Conservation (phyloP, 495 filamentous ascomycete genomes). For the Penicillium simplicissimum region DNA sequence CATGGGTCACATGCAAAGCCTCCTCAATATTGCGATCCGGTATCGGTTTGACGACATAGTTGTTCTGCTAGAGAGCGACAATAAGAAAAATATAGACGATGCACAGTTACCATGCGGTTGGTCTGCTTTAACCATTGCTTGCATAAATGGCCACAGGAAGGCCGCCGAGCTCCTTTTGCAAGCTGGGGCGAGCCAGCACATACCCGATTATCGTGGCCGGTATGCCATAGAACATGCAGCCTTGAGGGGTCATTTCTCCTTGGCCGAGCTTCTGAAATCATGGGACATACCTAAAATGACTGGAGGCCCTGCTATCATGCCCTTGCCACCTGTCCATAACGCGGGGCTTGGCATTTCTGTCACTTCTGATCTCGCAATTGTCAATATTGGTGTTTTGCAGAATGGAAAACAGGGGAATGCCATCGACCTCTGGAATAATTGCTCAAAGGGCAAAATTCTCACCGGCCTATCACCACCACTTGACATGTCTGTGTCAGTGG, state of each 20-base stretch:
- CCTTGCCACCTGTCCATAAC: background rate
- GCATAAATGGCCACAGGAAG: slow-evolving; percentile 66
- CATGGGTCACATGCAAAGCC: background rate
- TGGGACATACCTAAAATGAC: background rate
- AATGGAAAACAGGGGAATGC: slow-evolving; percentile 9
- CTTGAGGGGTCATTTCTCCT: slow-evolving; percentile 19
- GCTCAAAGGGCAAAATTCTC: background rate
- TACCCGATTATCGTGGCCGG: slow-evolving; percentile 21
- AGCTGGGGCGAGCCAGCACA: slow-evolving; percentile 55
- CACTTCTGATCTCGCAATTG: slow-evolving; percentile 1
- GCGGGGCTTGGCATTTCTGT: background rate
- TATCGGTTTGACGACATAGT: slow-evolving; percentile 17
- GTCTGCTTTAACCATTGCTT: slow-evolving; percentile 76
- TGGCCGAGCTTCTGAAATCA: slow-evolving; percentile 15
- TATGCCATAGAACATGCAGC: slow-evolving; percentile 27
- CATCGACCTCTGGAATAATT: slow-evolving; percentile 1
- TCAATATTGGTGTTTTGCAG: slow-evolving; percentile 19
- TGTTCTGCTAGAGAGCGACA: background rate
- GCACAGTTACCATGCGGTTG: slow-evolving; percentile 70
- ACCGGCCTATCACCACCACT: background rate
- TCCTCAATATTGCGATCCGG: slow-evolving; percentile 12
- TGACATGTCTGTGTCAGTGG: slow-evolving; percentile 14
- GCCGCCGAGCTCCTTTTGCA: slow-evolving; percentile 56
- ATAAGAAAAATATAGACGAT: slow-evolving; percentile 12
- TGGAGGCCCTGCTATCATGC: slow-evolving; percentile 6